Evolutionary conservation across 148 eudicot species (phyloP).

Genomic region (Pharnaceum exiguum): DNA sequence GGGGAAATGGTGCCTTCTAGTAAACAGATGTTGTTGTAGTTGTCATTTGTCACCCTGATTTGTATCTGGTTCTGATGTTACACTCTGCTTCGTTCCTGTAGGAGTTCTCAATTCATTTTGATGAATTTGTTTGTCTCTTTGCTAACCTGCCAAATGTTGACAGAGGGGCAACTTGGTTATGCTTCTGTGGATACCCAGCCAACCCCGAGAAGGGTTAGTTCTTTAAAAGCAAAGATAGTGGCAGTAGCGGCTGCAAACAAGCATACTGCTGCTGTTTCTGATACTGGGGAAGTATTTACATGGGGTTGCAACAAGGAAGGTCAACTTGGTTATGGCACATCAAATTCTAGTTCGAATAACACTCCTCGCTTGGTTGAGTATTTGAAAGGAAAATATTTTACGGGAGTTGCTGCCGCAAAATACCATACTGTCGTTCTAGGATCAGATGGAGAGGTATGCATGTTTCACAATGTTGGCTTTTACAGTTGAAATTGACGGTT

Average conservation of each 20-base stretch:
- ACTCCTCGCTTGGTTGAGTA: constrained; percentile 83
- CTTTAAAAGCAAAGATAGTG: constrained; percentile 69
- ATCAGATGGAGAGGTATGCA: constrained; percentile 89
- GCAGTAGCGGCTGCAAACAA: constrained; percentile 98
- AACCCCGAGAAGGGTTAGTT: constrained; percentile 91
- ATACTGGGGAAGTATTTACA: constrained; percentile 83
- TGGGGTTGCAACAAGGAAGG: constrained; percentile 99
- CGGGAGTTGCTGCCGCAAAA: constrained; percentile 73
- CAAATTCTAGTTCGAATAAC: constrained; percentile 93
- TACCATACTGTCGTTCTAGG: constrained; percentile 89
- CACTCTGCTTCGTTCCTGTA: not conserved
- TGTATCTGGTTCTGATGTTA: not conserved
- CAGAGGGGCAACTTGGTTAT: constrained; percentile 99
- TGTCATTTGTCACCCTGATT: not conserved
- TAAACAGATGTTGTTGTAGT: not conserved
- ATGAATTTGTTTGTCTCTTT: not conserved
- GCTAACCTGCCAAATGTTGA: constrained; percentile 1
- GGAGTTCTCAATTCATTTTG: not conserved
- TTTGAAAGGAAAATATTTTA: constrained; percentile 79
- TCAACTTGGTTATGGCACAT: constrained; percentile 98
- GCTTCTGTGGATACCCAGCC: constrained; percentile 96
- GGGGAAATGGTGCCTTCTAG: not conserved
- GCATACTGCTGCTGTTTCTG: constrained; percentile 92
- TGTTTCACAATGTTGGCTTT: constrained; percentile 2
- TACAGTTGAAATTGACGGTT: not conserved